Evolutionary conservation across 2,329 filamentous ascomycete genomes (phyloP).

Genomic region (Hypoxylon sp.): DNA sequence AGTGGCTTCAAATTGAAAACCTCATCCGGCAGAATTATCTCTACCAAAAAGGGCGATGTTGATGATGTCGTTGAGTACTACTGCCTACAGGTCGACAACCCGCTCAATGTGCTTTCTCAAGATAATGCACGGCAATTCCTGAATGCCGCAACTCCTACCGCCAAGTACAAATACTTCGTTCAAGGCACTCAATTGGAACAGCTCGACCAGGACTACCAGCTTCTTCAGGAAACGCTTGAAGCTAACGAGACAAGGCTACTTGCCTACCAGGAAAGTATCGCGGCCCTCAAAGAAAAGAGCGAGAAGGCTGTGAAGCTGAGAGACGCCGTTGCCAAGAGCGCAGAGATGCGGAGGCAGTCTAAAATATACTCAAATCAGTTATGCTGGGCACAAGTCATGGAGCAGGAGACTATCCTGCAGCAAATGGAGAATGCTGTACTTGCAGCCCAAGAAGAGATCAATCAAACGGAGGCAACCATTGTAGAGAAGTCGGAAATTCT

Average conservation of each 20-base stretch:
- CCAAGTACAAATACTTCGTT: constrained; percentile 97
- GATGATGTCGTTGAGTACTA: constrained; percentile 96
- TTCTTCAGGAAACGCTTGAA: constrained; percentile 85
- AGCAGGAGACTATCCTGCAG: constrained; percentile 73
- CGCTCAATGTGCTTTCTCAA: constrained; percentile 94
- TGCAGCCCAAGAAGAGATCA: constrained; percentile 56
- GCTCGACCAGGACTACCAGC: constrained; percentile 89
- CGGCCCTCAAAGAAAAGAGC: constrained; percentile 68
- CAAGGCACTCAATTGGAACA: constrained; percentile 95
- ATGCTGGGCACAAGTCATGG: constrained; percentile 89
- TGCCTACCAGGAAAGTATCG: constrained; percentile 74
- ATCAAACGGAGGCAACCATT: constrained; percentile 52
- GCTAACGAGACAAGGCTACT: constrained; percentile 75
- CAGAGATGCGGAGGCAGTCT: constrained; percentile 73
- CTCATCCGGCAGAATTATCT: constrained; percentile 77
- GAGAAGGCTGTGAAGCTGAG: constrained; percentile 76
- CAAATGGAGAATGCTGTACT: constrained; percentile 53
- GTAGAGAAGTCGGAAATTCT: constrained; percentile 66
- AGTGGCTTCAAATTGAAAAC: constrained; percentile 92
- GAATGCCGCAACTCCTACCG: constrained; percentile 82
- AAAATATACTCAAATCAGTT: constrained; percentile 75
- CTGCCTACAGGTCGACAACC: constrained; percentile 94
- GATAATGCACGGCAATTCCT: constrained; percentile 95
- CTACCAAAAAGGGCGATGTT: constrained; percentile 86
- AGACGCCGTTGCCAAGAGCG: constrained; percentile 75